These are phyloP conservation scores for Microbotryum scabiosae DNA, from an alignment of 1,284 basidiomycete species.

Conservation along the genomic window DNA sequence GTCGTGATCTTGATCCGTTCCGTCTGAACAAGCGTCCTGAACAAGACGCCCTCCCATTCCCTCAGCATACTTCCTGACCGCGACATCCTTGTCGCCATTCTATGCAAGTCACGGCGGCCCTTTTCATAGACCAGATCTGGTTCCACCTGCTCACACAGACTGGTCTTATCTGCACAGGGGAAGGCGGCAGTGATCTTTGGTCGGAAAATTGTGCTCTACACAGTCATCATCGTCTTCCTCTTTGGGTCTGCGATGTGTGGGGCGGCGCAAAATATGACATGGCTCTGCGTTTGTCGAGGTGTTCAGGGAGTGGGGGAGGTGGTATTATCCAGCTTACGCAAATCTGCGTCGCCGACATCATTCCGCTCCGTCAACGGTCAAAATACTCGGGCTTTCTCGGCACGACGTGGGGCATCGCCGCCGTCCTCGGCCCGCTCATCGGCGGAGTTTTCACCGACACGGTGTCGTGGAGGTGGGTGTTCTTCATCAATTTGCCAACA, in stretches of 20 bases:
- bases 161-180: constrained; percentile 44
- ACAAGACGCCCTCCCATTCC: too few relatives aligned
- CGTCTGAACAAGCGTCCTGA: not conserved
- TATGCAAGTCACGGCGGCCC: not conserved
- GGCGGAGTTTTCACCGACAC: constrained; percentile 45
- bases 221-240: constrained; percentile 62
- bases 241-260: constrained; percentile 72
- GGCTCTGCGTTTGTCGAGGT: constrained; percentile 64
- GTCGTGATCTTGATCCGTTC: not conserved
- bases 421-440: constrained; percentile 62
- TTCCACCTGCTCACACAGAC: not conserved
- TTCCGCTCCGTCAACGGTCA: constrained; percentile 53
- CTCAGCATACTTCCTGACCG: constrained; percentile 56
- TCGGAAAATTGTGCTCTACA: constrained; percentile 64
- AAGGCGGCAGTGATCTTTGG: constrained; percentile 55
- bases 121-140: too few relatives aligned
- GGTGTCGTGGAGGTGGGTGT: constrained; percentile 36
- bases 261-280: constrained; percentile 65
- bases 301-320: constrained; percentile 70
- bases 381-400: constrained; percentile 65
- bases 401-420: constrained; percentile 65
- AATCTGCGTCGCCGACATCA: constrained; percentile 72
- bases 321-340: constrained; percentile 52
- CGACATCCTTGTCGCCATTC: constrained; percentile 55
- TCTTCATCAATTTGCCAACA: constrained; percentile 33